Base-by-base conservation (phyloP, 768 basidiomycete species). In the Holtermanniella nyarrowii region DNA sequence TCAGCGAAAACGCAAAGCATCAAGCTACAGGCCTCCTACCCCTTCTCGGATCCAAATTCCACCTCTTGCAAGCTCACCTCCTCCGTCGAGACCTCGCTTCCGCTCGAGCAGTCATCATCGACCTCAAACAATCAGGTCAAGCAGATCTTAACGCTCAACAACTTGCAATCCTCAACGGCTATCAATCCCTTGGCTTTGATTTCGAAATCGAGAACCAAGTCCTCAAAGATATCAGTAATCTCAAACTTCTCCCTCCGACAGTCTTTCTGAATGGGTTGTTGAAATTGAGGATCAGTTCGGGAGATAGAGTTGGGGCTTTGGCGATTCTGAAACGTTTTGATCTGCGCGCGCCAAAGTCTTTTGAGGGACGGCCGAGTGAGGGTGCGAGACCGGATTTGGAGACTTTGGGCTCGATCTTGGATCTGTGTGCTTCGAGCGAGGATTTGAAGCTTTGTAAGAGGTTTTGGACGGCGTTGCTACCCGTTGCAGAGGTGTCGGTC, bases 161-260 rank as follows among this genome's bases (percentile, higher is more conserved):
- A 54, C 26, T 60, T 31, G 45, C 55, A 2, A 60, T 60, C n/a
- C 44, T 60, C 4, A 23, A 49, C 18, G 59, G 59, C 22, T 60
- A 60, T 25, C 43, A 49, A 39, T 49, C 42, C 1, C 44, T 60
- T 12, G 55, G 55, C 5, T 25, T 54, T 5, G 59, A 57, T 46
- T 27, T 41, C 14, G 44, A 57, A 22, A 31, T 60, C 37, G 59
- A 60, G 24, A 48, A 42, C n/a, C 46, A 50, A 21, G 53, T 60
- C 3, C 23, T 60, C 26, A 2, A 37, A 10, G 59, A 60, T 46
- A 24, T 60, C 11, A 47, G 54, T 5, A 14, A 26, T 20, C 23
- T 56, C 26, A 48, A 44, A 7, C 25, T 57, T 16, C 31, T 47
- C n/a, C 49, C 55, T 1, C 39, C 42, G 16, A 42, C 52, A 14